Evolutionary conservation across 2,329 filamentous ascomycete genomes (phyloP), one percentile per base, ranked within the genome.

Genomic region (Daldinia sp.): DNA sequence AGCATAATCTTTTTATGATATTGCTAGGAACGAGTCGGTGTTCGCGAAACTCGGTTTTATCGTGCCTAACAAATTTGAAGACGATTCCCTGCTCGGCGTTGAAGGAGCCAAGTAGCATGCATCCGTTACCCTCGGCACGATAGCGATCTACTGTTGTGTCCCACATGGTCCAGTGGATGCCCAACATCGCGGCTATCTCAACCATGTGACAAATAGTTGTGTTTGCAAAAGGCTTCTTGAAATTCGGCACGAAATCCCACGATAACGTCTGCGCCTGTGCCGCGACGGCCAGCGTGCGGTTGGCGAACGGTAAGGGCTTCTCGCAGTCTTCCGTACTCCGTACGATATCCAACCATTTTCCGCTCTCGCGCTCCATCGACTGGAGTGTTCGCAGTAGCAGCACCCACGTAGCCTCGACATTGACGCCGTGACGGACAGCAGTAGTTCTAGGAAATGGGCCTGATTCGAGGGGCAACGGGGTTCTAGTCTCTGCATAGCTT

Each of bases 151-250:
- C 74, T 7, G 74, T 79, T 30, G 82, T 78, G 67, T 86, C 82
- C 66, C 87, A 87, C 55, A 84, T 82, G 64, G 83, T 84, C 85
- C 85, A 87, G 72, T 87, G 81, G 6, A 87, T 78, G 6, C 85
- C 83, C 13, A 86, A 74, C 59, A 82, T 80, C 3, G 82, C 82
- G 23, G 83, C 78, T 61, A 86, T 81, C 75, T 86, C 84, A 27
- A 86, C 73, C 3, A 85, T 72, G 65, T 86, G 84, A 56, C 80
- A 84, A 62, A 86, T 83, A n/a, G 83, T 82, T 0, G 81, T 85
- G 0, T 81, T 85, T 2, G 77, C 77, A 53, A 75, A 78, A 0
- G 76, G 77, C 54, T 72, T 74, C 35, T 65, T 70, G 34, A 71
- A 58, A 27, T 63, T 67, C 6, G 72, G 71, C 54, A 72, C 72